Conservation (phyloP, 1,284 basidiomycete species). For the Melampsora americana region DNA sequence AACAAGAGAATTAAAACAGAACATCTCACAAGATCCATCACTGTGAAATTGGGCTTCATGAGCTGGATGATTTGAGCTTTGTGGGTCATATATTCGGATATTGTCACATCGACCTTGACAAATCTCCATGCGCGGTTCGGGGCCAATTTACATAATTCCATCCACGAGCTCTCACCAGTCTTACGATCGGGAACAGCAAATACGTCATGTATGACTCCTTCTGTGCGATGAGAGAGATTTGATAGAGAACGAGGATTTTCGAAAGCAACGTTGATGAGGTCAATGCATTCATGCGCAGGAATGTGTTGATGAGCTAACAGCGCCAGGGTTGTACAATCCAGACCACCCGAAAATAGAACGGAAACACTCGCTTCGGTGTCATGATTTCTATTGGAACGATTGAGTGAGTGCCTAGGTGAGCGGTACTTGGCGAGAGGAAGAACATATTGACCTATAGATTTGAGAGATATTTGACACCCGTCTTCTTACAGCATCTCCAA, state of each 20-base stretch:
- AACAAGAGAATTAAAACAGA: too few species aligned
- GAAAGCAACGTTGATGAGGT: slow-evolving; percentile 92
- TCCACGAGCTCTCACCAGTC: slow-evolving; percentile 71
- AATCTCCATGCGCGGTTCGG: slow-evolving; percentile 83
- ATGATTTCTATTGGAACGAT: slow-evolving; percentile 16
- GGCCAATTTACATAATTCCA: slow-evolving; percentile 69
- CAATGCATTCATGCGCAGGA: slow-evolving; percentile 73
- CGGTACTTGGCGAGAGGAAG: background rate
- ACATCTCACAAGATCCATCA: slow-evolving; percentile 80
- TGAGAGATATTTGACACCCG: slow-evolving; percentile 13
- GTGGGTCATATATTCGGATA: slow-evolving; percentile 34
- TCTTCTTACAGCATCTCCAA: background rate
- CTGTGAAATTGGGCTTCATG: slow-evolving; percentile 52
- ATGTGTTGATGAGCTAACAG: slow-evolving; percentile 75
- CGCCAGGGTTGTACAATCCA: slow-evolving; percentile 83
- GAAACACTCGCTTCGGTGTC: slow-evolving; percentile 64
- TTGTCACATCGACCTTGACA: slow-evolving; percentile 55
- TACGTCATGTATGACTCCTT: slow-evolving; percentile 28
- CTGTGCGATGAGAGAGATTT: slow-evolving; percentile 12
- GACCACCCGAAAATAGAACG: slow-evolving; percentile 90
- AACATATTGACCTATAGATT: slow-evolving; percentile 10
- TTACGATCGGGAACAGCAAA: slow-evolving; percentile 78
- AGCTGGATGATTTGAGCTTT: slow-evolving; percentile 43
- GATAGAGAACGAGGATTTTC: slow-evolving; percentile 75
- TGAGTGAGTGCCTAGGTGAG: background rate